Evolutionary conservation across 768 basidiomycete species (phyloP).

Genomic region (Panus rudis): DNA sequence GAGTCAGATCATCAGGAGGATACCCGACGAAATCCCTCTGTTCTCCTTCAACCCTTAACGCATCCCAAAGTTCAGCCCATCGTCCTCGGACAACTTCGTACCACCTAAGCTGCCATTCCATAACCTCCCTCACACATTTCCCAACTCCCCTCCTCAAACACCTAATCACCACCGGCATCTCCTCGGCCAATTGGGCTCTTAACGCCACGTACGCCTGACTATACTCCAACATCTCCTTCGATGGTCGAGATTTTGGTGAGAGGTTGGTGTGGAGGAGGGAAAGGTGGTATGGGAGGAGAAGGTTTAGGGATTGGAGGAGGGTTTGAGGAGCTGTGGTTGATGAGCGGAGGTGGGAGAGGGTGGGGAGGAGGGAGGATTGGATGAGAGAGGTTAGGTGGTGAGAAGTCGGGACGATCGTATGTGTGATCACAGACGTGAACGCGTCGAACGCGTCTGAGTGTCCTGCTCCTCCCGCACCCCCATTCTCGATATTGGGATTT

Average conservation of each 20-base stretch:
- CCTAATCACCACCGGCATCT: slow-evolving; percentile 58
- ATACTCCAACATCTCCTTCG: slow-evolving; percentile 60
- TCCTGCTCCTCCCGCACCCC: slow-evolving; percentile 10
- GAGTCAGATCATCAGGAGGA: too few relatives aligned
- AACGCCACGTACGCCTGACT: slow-evolving; percentile 74
- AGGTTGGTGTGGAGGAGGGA: slow-evolving; percentile 62
- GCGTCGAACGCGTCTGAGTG: slow-evolving; percentile 67
- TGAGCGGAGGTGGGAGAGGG: slow-evolving; percentile 49
- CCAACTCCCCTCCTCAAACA: slow-evolving; percentile 57
- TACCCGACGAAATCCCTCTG: too few relatives aligned
- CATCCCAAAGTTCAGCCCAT: slow-evolving; percentile 85
- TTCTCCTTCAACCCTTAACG: slow-evolving; percentile 29
- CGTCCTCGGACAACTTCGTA: slow-evolving; percentile 53
- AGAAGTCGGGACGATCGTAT: slow-evolving; percentile 45
- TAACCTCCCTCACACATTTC: slow-evolving; percentile 43
- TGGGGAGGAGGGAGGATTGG: slow-evolving; percentile 46
- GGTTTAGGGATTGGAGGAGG: slow-evolving; percentile 64
- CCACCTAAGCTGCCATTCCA: slow-evolving; percentile 50
- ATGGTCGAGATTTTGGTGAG: slow-evolving; percentile 58
- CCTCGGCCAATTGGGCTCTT: slow-evolving; percentile 60
- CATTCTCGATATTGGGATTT: too few relatives aligned
- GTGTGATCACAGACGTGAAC: slow-evolving; percentile 37
- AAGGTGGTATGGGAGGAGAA: slow-evolving; percentile 64
- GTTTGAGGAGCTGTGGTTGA: slow-evolving; percentile 58
- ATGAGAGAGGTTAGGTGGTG: slow-evolving; percentile 47